Percentiles rank a stretch among this genome's conserved stretches.
Conservation (phyloP, 1,139 yeast species). For the Candida albicans region DNA sequence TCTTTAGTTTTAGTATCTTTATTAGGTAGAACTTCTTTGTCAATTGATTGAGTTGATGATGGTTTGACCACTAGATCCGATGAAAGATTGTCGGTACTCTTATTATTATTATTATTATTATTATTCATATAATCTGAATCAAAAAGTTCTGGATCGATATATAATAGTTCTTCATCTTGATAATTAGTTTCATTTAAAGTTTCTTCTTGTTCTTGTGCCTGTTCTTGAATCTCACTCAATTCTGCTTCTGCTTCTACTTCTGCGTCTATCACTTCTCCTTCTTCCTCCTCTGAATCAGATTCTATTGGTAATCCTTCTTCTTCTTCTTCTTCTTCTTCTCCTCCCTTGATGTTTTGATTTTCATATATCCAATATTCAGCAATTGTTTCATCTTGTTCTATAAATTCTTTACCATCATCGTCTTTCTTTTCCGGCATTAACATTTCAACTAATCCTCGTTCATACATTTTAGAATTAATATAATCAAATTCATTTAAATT, state of each 20-base stretch:
- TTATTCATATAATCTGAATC: too few relatives aligned
- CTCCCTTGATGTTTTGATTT: not conserved
- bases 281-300: not conserved
- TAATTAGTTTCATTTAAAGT: too few relatives aligned
- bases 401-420: not conserved
- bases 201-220: too few relatives aligned
- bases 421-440: slow-evolving; percentile 9
- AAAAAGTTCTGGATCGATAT: too few relatives aligned
- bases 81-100: too few relatives aligned
- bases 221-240: not conserved
- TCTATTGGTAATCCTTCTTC: slow-evolving; percentile 2
- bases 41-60: not conserved
- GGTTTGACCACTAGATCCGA: too few relatives aligned
- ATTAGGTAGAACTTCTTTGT: too few relatives aligned
- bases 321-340: not conserved
- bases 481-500: slow-evolving; percentile 17
- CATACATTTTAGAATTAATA: slow-evolving; percentile 19
- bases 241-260: slow-evolving; percentile 1
- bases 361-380: slow-evolving; percentile 5
- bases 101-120: too few relatives aligned
- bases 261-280: not conserved
- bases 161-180: not conserved
- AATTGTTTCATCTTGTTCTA: slow-evolving; percentile 8
- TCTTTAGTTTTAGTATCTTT: too few relatives aligned
- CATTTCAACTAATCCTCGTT: slow-evolving; percentile 18